Percentiles rank a stretch among this genome's conserved stretches.
Conservation (phyloP, 768 basidiomycete genomes). For the Sarcodon aspratus region DNA sequence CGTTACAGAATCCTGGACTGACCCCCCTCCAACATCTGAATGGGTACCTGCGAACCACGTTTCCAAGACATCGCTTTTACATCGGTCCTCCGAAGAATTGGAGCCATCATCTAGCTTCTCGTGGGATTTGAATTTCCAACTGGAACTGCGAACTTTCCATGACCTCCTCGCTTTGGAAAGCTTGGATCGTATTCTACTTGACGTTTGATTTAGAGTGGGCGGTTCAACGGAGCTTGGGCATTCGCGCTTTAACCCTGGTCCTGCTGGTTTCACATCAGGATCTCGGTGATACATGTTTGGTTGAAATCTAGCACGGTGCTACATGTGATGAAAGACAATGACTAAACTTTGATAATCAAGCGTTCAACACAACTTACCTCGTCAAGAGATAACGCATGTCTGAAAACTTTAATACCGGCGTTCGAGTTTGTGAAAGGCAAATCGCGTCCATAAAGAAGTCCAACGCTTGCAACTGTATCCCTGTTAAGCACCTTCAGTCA, state of each 20-base stretch:
- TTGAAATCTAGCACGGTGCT: constrained; percentile 58
- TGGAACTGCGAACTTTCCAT: too few relatives aligned
- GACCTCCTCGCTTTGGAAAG: too few relatives aligned
- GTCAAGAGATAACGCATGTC: constrained; percentile 71
- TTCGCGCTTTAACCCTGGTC: not conserved
- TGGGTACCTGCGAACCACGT: constrained; percentile 79
- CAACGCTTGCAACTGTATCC: constrained; percentile 78
- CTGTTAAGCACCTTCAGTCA: constrained; percentile 19
- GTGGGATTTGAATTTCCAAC: too few relatives aligned
- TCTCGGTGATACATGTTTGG: constrained; percentile 52
- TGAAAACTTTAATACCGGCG: constrained; percentile 52
- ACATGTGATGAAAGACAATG: not conserved
- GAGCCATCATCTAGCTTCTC: not conserved
- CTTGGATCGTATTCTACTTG: too few relatives aligned
- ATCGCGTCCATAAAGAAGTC: constrained; percentile 40
- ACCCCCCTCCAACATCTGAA: constrained; percentile 49
- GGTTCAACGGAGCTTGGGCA: too few relatives aligned
- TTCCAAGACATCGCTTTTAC: constrained; percentile 53
- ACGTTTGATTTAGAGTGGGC: too few relatives aligned
- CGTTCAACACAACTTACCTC: constrained; percentile 34
- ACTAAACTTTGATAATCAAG: not conserved
- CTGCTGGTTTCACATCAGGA: constrained; percentile 16
- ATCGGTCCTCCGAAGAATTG: constrained; percentile 2
- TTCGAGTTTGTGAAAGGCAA: constrained; percentile 63
- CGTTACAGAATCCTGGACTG: constrained; percentile 27